phyloP scores from a whole-genome alignment of 768 basidiomycete genomes.

The Termitomyces sp. region DNA sequence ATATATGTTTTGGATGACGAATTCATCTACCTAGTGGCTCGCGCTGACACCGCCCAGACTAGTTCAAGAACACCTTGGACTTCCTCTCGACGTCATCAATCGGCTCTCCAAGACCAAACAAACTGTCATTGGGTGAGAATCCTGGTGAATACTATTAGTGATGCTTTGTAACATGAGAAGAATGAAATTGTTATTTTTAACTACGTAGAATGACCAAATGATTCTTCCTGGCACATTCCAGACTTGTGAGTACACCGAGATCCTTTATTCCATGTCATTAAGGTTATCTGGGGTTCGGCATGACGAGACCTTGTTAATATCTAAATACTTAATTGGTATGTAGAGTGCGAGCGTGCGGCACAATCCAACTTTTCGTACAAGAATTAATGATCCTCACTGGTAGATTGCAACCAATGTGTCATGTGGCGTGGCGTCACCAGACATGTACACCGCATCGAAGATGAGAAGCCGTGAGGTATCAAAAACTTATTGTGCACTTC shows the following conservation, averaged over 20 bases:
- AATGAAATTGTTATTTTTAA: background rate
- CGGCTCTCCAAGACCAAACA: constrained; percentile 37
- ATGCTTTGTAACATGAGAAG: background rate
- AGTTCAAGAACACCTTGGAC: constrained; percentile 12
- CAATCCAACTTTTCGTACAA: background rate
- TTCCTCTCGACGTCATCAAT: constrained; percentile 17
- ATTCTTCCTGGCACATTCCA: background rate
- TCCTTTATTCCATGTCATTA: background rate
- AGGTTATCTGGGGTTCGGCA: background rate
- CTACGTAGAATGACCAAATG: background rate
- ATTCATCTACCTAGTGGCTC: constrained; percentile 17
- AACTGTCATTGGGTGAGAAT: constrained; percentile 26
- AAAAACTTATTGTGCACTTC: background rate
- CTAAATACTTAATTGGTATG: background rate
- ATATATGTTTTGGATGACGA: background rate
- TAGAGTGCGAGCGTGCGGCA: background rate
- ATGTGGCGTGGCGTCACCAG: background rate
- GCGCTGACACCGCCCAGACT: constrained; percentile 17
- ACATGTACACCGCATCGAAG: background rate
- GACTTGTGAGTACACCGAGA: too few relatives aligned
- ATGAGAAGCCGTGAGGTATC: background rate
- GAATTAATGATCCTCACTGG: too few relatives aligned
- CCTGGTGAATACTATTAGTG: background rate
- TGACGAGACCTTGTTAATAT: background rate
- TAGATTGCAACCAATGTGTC: background rate